Evolutionary conservation across 1,284 basidiomycete species (phyloP).

Genomic region (Ustilago crameri): DNA sequence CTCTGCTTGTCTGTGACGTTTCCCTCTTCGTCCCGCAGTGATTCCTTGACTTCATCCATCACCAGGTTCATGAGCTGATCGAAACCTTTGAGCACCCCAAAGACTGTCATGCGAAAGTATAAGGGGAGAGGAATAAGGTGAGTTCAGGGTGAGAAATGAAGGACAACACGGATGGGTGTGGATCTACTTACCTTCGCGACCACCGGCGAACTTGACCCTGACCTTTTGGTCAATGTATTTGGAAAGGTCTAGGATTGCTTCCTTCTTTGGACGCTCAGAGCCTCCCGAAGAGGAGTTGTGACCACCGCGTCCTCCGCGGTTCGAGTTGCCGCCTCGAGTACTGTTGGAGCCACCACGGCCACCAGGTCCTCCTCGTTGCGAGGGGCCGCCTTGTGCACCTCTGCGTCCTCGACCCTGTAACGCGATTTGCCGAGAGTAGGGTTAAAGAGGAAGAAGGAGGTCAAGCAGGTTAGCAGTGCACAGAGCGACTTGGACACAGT

Average conservation of each 20-base stretch:
- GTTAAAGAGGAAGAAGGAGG: not conserved
- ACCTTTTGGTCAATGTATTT: slow-evolving; percentile 93
- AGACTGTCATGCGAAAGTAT: slow-evolving; percentile 71
- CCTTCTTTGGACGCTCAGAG: slow-evolving; percentile 85
- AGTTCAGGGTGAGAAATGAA: not conserved
- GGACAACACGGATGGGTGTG: not conserved
- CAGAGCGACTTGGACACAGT: not conserved
- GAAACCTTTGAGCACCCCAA: slow-evolving; percentile 90
- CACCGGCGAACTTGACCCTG: slow-evolving; percentile 95
- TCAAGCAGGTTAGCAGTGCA: not conserved
- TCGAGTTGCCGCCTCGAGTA: slow-evolving; percentile 6
- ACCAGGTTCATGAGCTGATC: slow-evolving; percentile 97
- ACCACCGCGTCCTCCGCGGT: slow-evolving; percentile 12
- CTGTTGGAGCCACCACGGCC: slow-evolving; percentile 22
- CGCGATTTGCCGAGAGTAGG: not conserved
- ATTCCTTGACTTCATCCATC: slow-evolving; percentile 86
- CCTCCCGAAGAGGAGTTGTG: slow-evolving; percentile 11
- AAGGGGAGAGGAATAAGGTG: not conserved
- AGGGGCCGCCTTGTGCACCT: slow-evolving; percentile 14
- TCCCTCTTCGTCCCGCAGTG: slow-evolving; percentile 69
- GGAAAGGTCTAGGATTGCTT: slow-evolving; percentile 93
- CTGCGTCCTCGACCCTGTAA: slow-evolving; percentile 22
- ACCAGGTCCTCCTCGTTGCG: slow-evolving; percentile 12
- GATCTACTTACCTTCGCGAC: slow-evolving; percentile 74
- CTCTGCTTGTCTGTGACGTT: slow-evolving; percentile 56